These are phyloP conservation scores for Backusella circina DNA, from an alignment of 192 early-diverging fungal species.

Conservation along the genomic window DNA sequence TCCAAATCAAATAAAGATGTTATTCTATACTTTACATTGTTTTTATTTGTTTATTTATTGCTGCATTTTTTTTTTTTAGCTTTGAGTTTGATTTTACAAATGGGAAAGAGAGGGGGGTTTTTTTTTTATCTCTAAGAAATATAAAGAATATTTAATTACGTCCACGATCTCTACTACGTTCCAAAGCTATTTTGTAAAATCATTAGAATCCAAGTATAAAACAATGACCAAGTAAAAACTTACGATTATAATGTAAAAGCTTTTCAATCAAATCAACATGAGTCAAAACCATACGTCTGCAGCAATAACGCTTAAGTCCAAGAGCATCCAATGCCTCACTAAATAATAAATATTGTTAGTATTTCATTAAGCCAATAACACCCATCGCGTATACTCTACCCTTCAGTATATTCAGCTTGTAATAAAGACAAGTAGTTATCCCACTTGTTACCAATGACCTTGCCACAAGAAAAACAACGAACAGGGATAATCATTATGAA, in stretches of 20 bases:
- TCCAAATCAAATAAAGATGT: background rate
- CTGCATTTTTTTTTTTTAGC: background rate
- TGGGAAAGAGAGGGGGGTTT: background rate
- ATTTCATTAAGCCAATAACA: background rate
- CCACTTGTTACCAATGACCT: conserved; percentile 98
- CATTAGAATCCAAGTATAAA: background rate
- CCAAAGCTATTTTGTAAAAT: conserved; percentile 19
- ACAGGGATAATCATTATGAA: conserved; percentile 95
- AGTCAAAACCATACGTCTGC: conserved; percentile 95
- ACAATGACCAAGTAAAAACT: conserved; percentile 19
- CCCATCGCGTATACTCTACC: conserved; percentile 39
- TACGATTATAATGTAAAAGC: conserved; percentile 90
- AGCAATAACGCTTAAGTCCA: conserved; percentile 90
- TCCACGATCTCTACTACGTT: conserved; percentile 23
- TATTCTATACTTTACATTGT: background rate
- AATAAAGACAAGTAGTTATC: conserved; percentile 82
- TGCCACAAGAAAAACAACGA: conserved; percentile 97
- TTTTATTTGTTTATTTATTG: background rate
- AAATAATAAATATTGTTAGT: background rate
- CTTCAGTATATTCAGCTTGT: conserved; percentile 75
- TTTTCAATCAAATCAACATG: conserved; percentile 99
- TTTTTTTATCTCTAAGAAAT: background rate
- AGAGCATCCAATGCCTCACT: conserved; percentile 73
- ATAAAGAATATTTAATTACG: background rate
- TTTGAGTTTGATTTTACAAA: conserved; percentile 1